phyloP scores from a whole-genome alignment of 305 asterid species.

The Rubia tinctorum region DNA sequence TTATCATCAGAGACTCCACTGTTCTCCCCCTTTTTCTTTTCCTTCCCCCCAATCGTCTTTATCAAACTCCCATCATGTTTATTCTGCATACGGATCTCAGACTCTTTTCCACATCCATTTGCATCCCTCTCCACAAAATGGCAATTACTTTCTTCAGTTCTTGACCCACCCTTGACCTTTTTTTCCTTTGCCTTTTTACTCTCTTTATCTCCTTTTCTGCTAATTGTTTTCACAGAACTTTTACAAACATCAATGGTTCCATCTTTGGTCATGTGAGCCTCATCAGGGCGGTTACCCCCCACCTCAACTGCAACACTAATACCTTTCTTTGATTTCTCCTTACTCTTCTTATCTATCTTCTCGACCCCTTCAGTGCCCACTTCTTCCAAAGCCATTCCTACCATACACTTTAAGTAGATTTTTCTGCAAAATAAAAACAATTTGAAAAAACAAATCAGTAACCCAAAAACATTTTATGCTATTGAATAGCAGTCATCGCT shows the following conservation, averaged over 20 bases:
- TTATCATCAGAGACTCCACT: background rate
- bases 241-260: too few species aligned
- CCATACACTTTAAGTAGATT: background rate
- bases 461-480: too few species aligned
- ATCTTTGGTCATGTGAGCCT: too few species aligned
- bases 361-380: background rate
- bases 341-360: background rate
- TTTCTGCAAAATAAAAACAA: background rate
- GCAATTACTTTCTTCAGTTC: conserved; percentile 8
- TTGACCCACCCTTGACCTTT: conserved; percentile 18
- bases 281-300: too few species aligned
- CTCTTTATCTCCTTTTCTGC: too few species aligned
- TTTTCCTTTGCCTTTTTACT: background rate
- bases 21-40: conserved; percentile 31
- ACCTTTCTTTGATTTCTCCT: conserved; percentile 6
- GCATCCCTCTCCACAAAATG: conserved; percentile 3
- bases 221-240: too few species aligned
- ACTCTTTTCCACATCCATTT: background rate
- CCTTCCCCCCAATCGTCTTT: conserved; percentile 12
- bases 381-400: conserved; percentile 7
- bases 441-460: background rate
- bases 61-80: conserved; percentile 9
- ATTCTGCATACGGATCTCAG: conserved; percentile 11
- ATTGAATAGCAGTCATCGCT: too few species aligned
- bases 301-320: too few species aligned